Evolutionary conservation across 2,329 filamentous ascomycete species (phyloP).

Genomic region (Cercospora sojina): DNA sequence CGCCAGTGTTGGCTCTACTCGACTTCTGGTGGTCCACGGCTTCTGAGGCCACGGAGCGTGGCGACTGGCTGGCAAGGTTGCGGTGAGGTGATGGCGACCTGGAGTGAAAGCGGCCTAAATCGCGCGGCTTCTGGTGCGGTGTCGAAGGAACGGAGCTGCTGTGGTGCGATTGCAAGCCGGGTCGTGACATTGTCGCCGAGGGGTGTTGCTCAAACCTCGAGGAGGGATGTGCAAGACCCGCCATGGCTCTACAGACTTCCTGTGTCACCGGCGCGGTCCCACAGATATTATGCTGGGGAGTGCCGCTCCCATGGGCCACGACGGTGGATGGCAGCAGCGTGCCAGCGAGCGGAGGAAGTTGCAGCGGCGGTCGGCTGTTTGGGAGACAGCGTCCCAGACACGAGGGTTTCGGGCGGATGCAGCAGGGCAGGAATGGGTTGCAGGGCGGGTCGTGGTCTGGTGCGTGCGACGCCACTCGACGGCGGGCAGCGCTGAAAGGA

Average conservation of each 20-base stretch:
- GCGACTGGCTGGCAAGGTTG: conserved; percentile 73
- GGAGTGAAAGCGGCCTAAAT: conserved; percentile 73
- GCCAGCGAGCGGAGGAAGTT: conserved; percentile 11
- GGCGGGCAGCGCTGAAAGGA: neutral
- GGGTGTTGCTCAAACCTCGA: conserved; percentile 26
- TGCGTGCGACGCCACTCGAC: neutral
- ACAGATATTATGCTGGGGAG: conserved; percentile 23
- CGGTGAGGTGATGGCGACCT: conserved; percentile 76
- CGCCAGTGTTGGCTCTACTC: conserved; percentile 43
- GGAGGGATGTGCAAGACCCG: conserved; percentile 25
- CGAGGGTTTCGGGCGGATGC: conserved; percentile 5
- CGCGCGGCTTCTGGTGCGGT: conserved; percentile 81
- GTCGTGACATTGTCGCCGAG: conserved; percentile 30
- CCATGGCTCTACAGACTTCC: conserved; percentile 23
- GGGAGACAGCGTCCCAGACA: neutral
- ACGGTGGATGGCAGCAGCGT: conserved; percentile 15
- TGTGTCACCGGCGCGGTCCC: conserved; percentile 36
- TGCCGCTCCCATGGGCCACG: conserved; percentile 31
- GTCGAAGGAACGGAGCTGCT: conserved; percentile 93
- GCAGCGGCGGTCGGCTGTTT: conserved; percentile 2
- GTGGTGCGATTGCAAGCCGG: conserved; percentile 51
- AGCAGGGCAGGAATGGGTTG: conserved; percentile 3
- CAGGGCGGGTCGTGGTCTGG: neutral
- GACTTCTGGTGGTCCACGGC: conserved; percentile 59
- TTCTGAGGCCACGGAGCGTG: conserved; percentile 86